These are phyloP conservation scores for Fragaria vesca DNA, from an alignment of 306 rosid genomes.

Conservation along the genomic window DNA sequence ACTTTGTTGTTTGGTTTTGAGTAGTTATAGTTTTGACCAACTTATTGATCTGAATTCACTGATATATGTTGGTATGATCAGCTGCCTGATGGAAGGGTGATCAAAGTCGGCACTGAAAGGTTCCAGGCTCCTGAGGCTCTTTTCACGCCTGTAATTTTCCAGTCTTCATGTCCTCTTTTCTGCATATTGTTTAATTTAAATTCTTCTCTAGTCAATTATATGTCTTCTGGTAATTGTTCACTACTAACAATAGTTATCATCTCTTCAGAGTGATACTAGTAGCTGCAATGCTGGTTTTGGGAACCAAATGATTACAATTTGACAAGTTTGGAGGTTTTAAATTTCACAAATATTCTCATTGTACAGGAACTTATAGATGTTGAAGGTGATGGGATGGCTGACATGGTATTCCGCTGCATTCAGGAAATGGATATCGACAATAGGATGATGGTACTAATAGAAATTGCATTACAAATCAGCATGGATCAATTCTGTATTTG, in stretches of 20 bases:
- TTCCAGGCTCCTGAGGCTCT: constrained; percentile 99
- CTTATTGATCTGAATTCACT: constrained; percentile 4
- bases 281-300: neutral
- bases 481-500: neutral
- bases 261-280: constrained; percentile 7
- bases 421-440: constrained; percentile 99
- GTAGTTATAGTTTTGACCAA: neutral
- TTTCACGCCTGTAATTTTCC: constrained; percentile 76
- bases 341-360: constrained; percentile 15
- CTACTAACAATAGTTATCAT: neutral
- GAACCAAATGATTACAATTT: neutral
- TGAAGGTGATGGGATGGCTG: constrained; percentile 99
- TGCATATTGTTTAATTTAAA: neutral
- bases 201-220: neutral
- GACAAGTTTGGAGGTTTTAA: constrained; percentile 9
- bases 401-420: constrained; percentile 98
- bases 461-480: neutral
- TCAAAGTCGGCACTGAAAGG: constrained; percentile 98
- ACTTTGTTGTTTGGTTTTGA: neutral
- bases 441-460: constrained; percentile 79
- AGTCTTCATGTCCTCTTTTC: neutral
- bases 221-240: neutral
- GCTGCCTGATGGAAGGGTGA: constrained; percentile 99
- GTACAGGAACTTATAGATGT: constrained; percentile 92
- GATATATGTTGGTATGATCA: constrained; percentile 31